A percentile compares a stretch with the other conserved stretches of the same genome.
These are phyloP conservation scores for Dittrichia graveolens DNA, from an alignment of 129 eudicot genomes.

Conservation along the genomic window DNA sequence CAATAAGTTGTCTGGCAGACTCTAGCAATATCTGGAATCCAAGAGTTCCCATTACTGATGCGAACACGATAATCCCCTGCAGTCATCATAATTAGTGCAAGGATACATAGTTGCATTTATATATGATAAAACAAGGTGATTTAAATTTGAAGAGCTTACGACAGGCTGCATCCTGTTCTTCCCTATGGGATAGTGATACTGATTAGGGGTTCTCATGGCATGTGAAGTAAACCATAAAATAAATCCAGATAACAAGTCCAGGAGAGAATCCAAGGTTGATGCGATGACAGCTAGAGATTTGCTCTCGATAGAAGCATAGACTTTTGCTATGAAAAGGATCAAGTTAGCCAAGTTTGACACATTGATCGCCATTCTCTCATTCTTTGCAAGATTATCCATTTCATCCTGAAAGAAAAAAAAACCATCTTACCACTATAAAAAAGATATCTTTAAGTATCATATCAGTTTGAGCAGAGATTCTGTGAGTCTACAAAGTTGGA, in stretches of 20 bases:
- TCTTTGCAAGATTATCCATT: slow-evolving; percentile 65
- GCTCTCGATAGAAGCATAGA: slow-evolving; percentile 81
- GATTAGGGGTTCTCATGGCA: slow-evolving; percentile 89
- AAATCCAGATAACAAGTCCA: slow-evolving; percentile 87
- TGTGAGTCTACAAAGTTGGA: no score
- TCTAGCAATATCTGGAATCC: slow-evolving; percentile 89
- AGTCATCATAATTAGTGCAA: slow-evolving; percentile 19
- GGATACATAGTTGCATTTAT: not conserved
- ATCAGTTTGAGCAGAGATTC: not conserved
- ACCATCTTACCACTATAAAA: not conserved
- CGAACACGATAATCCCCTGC: slow-evolving; percentile 93
- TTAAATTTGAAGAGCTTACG: slow-evolving; percentile 45
- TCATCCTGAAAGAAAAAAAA: slow-evolving; percentile 60
- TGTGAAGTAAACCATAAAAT: slow-evolving; percentile 88
- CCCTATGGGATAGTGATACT: slow-evolving; percentile 88
- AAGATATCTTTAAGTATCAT: not conserved
- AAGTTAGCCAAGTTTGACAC: slow-evolving; percentile 72
- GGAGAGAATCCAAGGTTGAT: slow-evolving; percentile 81
- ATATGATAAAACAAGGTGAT: not conserved
- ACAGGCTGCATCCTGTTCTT: slow-evolving; percentile 96
- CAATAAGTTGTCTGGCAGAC: slow-evolving; percentile 60
- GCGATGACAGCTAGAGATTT: slow-evolving; percentile 93
- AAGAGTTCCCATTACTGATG: slow-evolving; percentile 94
- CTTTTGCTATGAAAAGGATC: slow-evolving; percentile 75
- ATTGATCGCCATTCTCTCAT: slow-evolving; percentile 71